Evolutionary conservation across 257 asterid genomes (phyloP), one percentile per base, ranked within the genome.

Genomic region (Scutellaria barbata): DNA sequence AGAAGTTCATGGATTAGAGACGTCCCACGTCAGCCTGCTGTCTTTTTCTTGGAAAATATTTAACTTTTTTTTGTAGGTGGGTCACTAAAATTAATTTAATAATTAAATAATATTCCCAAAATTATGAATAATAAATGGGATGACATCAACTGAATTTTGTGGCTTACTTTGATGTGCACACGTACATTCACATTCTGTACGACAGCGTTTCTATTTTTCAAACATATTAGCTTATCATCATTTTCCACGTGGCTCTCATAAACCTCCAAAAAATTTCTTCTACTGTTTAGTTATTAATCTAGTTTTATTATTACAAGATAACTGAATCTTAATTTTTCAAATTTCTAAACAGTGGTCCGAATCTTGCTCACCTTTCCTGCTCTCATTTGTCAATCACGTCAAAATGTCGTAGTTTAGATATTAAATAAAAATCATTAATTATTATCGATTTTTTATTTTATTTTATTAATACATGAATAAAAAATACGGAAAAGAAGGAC

Each of bases 91-190:
- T 59, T 68, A 10, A 45, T 47, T 46, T 13, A 17, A 16, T n/a
- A 12, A 5, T 20, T 33, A 52, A 55, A 7, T 33, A 43, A 22
- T 56, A 63, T 41, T n/a, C 17, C 45, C 20, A 75, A 42, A 60
- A 30, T 20, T 33, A 30, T 46, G 30, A 33, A 65, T 50, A 62
- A 68, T 68, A 22, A 53, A 40, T 47, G 1, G 25, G 35, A 35
- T 20, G 25, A 37, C 39, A 25, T 77, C 47, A 43, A 39, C 20
- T 20, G 40, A 64, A 62, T 47, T 54, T 63, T 72, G 84, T 76
- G 84, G 84, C 52, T 52, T 43, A 52, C 5, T 52, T 43, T 58
- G 6, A 50, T 17, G 59, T 42, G 10, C 14, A 71, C 77, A 69
- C 79, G 79, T 76, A 63, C 50, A 30, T 17, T 10, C 9, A 75